Evolutionary conservation across 2,329 filamentous ascomycete species (phyloP).

Genomic region (Camptophora hylomeconis): DNA sequence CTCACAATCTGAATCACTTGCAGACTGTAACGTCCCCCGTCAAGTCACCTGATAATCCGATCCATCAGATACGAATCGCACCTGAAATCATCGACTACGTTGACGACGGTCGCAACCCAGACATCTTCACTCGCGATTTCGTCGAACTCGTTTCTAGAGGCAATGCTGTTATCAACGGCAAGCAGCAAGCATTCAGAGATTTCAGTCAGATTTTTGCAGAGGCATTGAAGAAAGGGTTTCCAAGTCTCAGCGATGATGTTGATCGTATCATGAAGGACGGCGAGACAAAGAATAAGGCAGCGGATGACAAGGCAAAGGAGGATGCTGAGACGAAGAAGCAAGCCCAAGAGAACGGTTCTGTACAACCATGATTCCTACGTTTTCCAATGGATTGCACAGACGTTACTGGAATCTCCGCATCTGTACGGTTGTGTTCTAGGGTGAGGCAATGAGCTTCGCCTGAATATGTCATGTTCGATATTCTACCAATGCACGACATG

Average conservation of each 20-base stretch:
- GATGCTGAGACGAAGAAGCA: too few species aligned
- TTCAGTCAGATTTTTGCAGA: slow-evolving; percentile 46
- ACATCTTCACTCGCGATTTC: slow-evolving; percentile 54
- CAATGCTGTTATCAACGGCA: slow-evolving; percentile 50
- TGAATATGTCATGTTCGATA: too few species aligned
- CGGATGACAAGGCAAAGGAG: too few species aligned
- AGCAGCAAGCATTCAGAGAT: slow-evolving; percentile 43
- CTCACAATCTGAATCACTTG: slow-evolving; percentile 41
- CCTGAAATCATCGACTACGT: slow-evolving; percentile 52
- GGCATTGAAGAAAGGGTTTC: slow-evolving; percentile 45
- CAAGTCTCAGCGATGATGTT: slow-evolving; percentile 42
- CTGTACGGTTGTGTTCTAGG: too few species aligned
- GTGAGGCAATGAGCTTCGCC: too few species aligned
- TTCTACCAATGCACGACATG: too few species aligned
- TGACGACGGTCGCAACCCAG: slow-evolving; percentile 49
- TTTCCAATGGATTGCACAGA: too few species aligned
- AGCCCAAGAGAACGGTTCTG: too few species aligned
- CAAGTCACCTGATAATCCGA: slow-evolving; percentile 11
- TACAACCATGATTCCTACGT: too few species aligned
- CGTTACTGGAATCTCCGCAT: too few species aligned
- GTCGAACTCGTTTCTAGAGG: slow-evolving; percentile 50
- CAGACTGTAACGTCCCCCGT: slow-evolving; percentile 24
- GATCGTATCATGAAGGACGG: slow-evolving; percentile 33
- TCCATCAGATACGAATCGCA: slow-evolving; percentile 38
- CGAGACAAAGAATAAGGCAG: slow-evolving; percentile 8